Conservation (phyloP, 2,329 filamentous ascomycete species). For the Juglanconis oblonga region DNA sequence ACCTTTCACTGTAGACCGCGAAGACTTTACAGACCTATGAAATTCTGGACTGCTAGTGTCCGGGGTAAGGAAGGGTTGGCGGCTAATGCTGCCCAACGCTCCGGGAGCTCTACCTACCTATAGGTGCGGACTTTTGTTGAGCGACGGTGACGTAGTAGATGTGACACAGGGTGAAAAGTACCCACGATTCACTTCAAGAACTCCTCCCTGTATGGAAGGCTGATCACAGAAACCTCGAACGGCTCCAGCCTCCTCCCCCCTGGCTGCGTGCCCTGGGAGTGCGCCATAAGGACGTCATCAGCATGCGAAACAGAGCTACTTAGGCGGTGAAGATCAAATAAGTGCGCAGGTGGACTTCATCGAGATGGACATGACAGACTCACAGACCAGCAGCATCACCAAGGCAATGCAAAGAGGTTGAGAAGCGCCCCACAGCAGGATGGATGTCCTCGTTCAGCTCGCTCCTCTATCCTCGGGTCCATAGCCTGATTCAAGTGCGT, state of each 20-base stretch:
- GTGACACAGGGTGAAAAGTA: no score
- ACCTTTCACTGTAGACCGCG: no score
- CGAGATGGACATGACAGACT: constrained; percentile 30
- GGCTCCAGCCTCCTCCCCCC: constrained; percentile 31
- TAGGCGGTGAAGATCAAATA: constrained; percentile 26
- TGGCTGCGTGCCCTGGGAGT: constrained; percentile 26
- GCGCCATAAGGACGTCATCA: constrained; percentile 30
- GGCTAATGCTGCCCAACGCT: no score
- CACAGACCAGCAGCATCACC: constrained; percentile 24
- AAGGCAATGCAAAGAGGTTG: constrained; percentile 22
- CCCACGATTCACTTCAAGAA: no score
- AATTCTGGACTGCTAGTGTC: no score
- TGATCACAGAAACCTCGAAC: constrained; percentile 34
- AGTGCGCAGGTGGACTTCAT: constrained; percentile 25
- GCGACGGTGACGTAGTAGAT: no score
- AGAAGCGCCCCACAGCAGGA: constrained; percentile 19
- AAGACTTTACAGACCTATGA: no score
- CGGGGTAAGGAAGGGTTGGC: no score
- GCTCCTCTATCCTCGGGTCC: not conserved
- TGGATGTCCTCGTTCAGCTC: constrained; percentile 28
- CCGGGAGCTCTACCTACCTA: no score
- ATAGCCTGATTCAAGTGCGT: constrained; percentile 5
- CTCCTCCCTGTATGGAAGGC: not conserved
- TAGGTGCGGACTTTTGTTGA: no score
- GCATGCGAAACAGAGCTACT: constrained; percentile 27